These are phyloP conservation scores for Candolleomyces eurysporus DNA, from an alignment of 768 basidiomycete genomes.

Conservation along the genomic window DNA sequence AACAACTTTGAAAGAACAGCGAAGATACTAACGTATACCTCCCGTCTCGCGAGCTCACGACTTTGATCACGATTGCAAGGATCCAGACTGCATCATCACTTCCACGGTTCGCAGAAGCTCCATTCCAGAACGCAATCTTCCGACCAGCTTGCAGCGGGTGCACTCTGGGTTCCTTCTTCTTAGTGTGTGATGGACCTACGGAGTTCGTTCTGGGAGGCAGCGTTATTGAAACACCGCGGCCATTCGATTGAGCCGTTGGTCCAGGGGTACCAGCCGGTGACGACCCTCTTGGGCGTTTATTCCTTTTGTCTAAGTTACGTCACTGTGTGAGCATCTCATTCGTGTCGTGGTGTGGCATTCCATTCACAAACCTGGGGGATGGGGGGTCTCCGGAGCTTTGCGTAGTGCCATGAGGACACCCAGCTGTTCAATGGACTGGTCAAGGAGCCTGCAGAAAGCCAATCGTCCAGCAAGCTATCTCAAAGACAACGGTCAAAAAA, in stretches of 20 bases:
- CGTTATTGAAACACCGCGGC: conserved; percentile 53
- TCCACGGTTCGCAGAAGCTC: conserved; percentile 50
- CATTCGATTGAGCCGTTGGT: conserved; percentile 29
- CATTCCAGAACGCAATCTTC: conserved; percentile 80
- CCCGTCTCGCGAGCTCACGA: conserved; percentile 70
- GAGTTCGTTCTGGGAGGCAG: conserved; percentile 54
- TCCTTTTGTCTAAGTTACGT: conserved; percentile 59
- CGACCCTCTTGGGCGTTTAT: conserved; percentile 68
- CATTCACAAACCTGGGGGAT: conserved; percentile 45
- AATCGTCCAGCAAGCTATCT: conserved; percentile 4
- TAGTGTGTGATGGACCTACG: conserved; percentile 56
- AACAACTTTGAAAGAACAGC: background rate
- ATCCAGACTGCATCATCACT: conserved; percentile 69
- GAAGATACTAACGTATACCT: conserved; percentile 36
- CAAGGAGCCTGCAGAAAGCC: conserved; percentile 54
- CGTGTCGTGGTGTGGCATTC: no score
- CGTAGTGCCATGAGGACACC: conserved; percentile 69
- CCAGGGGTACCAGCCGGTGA: conserved; percentile 61
- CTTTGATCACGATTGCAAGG: conserved; percentile 69
- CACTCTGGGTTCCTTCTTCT: conserved; percentile 57
- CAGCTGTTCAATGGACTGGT: conserved; percentile 68
- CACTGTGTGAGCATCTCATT: background rate
- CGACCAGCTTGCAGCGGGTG: conserved; percentile 73
- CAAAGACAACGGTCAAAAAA: conserved; percentile 1
- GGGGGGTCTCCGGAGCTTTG: conserved; percentile 59